phyloP scores from a whole-genome alignment of 257 asterid species.

The Solanum virginianum region DNA sequence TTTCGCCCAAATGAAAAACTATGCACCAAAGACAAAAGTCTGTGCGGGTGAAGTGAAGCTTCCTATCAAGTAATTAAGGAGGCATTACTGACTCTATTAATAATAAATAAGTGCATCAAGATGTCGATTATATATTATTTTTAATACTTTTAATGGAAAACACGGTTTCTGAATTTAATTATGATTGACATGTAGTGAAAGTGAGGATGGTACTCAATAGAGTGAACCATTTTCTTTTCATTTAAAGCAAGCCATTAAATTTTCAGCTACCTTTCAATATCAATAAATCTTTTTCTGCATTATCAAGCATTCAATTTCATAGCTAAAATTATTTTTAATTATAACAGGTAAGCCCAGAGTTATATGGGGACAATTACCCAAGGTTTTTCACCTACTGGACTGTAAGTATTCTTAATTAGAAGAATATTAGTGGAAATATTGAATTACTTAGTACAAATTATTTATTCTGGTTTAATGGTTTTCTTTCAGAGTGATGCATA shows the following conservation, averaged over 20 bases:
- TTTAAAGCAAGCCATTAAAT: constrained; percentile 17
- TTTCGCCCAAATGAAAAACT: too few relatives aligned
- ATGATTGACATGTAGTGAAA: background rate
- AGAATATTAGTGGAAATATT: background rate
- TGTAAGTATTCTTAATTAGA: constrained; percentile 20
- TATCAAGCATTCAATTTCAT: background rate
- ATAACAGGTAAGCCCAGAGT: constrained; percentile 81
- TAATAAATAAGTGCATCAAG: background rate
- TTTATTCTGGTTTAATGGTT: background rate
- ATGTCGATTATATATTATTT: background rate
- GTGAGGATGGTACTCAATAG: background rate
- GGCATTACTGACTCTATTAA: background rate
- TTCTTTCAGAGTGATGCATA: constrained; percentile 75
- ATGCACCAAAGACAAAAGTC: too few relatives aligned
- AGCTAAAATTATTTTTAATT: constrained; percentile 6
- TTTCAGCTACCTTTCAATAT: constrained; percentile 27
- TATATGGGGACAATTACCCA: constrained; percentile 76
- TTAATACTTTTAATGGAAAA: background rate
- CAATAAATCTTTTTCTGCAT: background rate
- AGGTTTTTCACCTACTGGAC: constrained; percentile 97
- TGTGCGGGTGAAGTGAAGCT: background rate
- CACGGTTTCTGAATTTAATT: background rate
- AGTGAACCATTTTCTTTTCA: background rate
- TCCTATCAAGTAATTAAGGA: too few relatives aligned
- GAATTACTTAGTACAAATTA: background rate